Conservation (phyloP, 495 filamentous ascomycete genomes). For the Neurospora cerealis region DNA sequence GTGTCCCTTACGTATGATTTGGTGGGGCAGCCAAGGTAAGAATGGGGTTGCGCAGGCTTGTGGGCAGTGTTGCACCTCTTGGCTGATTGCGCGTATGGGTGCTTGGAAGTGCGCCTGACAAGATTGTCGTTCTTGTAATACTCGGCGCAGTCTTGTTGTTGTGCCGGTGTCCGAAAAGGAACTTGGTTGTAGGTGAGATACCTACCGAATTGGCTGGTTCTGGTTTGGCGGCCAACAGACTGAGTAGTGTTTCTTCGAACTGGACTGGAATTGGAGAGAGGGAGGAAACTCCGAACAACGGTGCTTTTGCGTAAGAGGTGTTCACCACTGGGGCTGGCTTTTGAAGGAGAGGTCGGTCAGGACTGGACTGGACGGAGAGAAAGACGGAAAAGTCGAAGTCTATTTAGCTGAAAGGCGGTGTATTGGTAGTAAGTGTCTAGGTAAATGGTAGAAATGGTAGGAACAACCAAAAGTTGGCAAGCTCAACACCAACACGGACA, state of each 20-base stretch:
- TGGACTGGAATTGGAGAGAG: background rate
- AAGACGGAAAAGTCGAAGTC: background rate
- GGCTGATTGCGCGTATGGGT: background rate
- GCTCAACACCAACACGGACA: background rate
- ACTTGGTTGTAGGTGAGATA: background rate
- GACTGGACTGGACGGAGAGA: background rate
- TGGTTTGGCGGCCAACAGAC: background rate
- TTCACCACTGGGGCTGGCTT: background rate
- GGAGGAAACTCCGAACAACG: background rate
- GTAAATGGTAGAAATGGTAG: background rate
- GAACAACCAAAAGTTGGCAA: background rate
- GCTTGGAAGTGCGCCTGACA: background rate
- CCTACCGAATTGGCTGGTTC: background rate
- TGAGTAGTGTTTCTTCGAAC: background rate
- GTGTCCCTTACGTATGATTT: background rate
- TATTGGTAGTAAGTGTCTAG: background rate
- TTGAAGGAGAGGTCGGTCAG: background rate
- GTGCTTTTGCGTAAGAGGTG: background rate
- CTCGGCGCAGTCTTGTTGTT: background rate
- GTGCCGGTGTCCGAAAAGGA: background rate
- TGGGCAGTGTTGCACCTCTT: background rate
- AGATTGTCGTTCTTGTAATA: background rate
- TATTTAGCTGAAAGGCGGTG: background rate
- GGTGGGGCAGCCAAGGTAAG: background rate
- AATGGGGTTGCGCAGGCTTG: background rate